Evolutionary conservation across 2,329 filamentous ascomycete genomes (phyloP), one percentile per base, ranked within the genome.

Genomic region (Fusarium newnesense): DNA sequence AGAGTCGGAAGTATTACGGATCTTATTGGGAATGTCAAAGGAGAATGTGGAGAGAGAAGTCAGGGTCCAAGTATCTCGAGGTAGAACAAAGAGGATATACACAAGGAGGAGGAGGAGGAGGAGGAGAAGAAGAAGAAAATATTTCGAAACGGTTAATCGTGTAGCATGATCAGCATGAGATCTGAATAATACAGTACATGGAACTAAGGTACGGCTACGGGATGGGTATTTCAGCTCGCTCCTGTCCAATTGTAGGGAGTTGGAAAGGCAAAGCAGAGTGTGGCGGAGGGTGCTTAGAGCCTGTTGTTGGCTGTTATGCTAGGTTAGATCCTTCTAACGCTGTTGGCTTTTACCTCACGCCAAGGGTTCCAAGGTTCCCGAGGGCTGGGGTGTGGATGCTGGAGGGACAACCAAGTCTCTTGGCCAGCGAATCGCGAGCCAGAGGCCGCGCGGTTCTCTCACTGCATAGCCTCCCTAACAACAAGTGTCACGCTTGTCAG

Each of bases 361-460:
- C 70, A 73, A 73, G 66, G 36, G 57, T 50, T 50, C 44, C 52
- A 59, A 44, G 67, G 47, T 54, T 54, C 42, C 40, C 46, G 49
- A 44, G 59, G 69, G 62, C 59, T 52, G 66, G 70, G 70, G 43
- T 56, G 70, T 71, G 70, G 70, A 59, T 73, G 70, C 70, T 73
- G 39, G 56, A 53, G 37, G 34, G 66, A 52, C 70, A 71, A 71
- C 70, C 70, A 73, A 70, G 47, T 46, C 37, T 58, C 65, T 69
- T 56, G 64, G 61, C 62, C 59, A 61, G 43, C 71, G 49, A 73
- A 73, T 73, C 43, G 60, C 4, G 24, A 30, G 30, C 15, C 28
- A 74, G 26, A 59, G 67, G 71, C 71, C 71, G 71, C 71, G 71
- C 62, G 71, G 71, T 73, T 69, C 59, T 42, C 28, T 39, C 44